phyloP scores from a whole-genome alignment of 2,329 filamentous ascomycete species.

The Parasarocladium wereldwijsianum region DNA sequence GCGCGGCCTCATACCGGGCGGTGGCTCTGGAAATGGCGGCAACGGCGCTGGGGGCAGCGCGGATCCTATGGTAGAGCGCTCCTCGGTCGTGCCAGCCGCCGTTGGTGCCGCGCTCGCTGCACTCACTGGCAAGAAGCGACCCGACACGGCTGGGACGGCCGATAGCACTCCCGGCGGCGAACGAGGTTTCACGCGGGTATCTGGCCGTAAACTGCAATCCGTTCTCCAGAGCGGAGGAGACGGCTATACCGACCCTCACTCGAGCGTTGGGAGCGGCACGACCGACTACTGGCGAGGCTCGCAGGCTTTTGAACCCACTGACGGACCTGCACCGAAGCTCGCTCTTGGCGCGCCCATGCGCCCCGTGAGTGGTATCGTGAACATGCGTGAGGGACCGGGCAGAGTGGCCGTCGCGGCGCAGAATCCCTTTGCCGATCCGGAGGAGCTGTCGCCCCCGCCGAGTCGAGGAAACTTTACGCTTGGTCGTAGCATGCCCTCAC shows the following conservation, averaged over 20 bases:
- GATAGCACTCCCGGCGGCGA: conserved; percentile 27
- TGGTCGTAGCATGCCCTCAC: conserved; percentile 20
- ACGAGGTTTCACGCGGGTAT: conserved; percentile 48
- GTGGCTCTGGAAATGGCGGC: conserved; percentile 10
- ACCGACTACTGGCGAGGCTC: conserved; percentile 41
- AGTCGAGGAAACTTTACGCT: conserved; percentile 20
- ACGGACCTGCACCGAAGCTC: conserved; percentile 22
- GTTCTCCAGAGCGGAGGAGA: conserved; percentile 48
- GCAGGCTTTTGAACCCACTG: conserved; percentile 24
- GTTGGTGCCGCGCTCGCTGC: conserved; percentile 34
- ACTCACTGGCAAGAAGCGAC: conserved; percentile 25
- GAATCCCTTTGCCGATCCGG: conserved; percentile 28
- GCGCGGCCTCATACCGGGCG: conserved; percentile 16
- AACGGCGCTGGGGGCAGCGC: conserved; percentile 9
- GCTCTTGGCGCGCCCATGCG: conserved; percentile 44
- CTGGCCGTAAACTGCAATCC: conserved; percentile 48
- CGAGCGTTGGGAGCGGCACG: conserved; percentile 29
- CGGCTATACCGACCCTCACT: conserved; percentile 39
- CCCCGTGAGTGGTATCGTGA: conserved; percentile 43
- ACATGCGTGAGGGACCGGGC: conserved; percentile 50
- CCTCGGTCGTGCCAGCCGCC: conserved; percentile 19
- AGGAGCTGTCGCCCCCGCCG: conserved; percentile 13
- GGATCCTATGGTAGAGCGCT: conserved; percentile 32
- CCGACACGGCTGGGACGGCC: no score
- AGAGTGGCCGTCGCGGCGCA: conserved; percentile 45